Conservation (phyloP, 176 grass and related monocot genomes). For the Elymus sibiricus region DNA sequence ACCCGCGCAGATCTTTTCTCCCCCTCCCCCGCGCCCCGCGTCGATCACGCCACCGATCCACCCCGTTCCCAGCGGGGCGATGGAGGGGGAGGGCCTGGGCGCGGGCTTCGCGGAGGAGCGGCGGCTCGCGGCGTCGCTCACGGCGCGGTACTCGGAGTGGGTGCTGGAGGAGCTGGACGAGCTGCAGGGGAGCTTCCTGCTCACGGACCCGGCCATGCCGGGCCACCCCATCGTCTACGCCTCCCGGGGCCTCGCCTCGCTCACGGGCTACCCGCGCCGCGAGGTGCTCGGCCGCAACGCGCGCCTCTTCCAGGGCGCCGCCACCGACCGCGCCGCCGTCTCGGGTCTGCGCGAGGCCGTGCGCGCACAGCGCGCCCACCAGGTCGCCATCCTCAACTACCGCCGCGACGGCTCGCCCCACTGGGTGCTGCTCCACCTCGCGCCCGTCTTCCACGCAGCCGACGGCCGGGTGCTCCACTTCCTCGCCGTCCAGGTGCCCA, state of each 20-base stretch:
- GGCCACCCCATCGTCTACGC: constrained; percentile 97
- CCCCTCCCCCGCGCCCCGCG: not conserved
- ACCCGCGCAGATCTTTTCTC: constrained; percentile 42
- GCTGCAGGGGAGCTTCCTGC: constrained; percentile 64
- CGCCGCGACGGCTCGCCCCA: constrained; percentile 73
- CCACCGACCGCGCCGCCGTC: constrained; percentile 65
- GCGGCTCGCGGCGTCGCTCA: constrained; percentile 46
- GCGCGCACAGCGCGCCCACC: constrained; percentile 46
- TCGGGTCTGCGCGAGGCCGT: constrained; percentile 73
- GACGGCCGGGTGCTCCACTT: constrained; percentile 79
- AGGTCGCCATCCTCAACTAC: constrained; percentile 75
- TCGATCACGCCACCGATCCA: constrained; percentile 20
- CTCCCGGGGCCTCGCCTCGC: constrained; percentile 49
- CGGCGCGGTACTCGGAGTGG: constrained; percentile 81
- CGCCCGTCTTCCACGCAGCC: constrained; percentile 61
- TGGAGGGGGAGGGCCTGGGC: not conserved
- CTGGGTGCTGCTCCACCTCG: constrained; percentile 80
- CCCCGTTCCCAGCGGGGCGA: not conserved
- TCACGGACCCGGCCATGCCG: constrained; percentile 74
- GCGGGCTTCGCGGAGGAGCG: too few relatives aligned
- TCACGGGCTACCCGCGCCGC: constrained; percentile 53
- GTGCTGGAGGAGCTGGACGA: constrained; percentile 77
- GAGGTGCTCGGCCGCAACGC: constrained; percentile 79
- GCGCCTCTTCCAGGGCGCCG: constrained; percentile 82
- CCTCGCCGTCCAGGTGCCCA: constrained; percentile 85